phyloP scores from a whole-genome alignment of 1,284 basidiomycete species.

The Boletus sp. region DNA sequence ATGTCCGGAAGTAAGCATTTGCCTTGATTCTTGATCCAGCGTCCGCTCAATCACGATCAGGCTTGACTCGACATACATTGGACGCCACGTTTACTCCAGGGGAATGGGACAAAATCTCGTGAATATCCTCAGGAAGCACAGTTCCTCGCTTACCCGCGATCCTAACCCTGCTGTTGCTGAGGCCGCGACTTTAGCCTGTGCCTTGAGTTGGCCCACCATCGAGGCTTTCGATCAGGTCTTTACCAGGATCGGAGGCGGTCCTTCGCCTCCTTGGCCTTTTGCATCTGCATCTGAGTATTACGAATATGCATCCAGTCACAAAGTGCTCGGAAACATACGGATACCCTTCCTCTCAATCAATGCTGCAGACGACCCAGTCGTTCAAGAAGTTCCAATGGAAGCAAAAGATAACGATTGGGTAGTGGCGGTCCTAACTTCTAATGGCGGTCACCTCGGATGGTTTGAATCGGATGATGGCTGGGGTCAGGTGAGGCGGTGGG shows the following conservation, averaged over 20 bases:
- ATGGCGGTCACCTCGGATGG: slow-evolving; percentile 96
- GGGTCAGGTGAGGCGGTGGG: slow-evolving; percentile 61
- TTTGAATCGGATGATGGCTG: slow-evolving; percentile 60
- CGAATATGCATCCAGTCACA: slow-evolving; percentile 59
- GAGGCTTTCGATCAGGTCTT: slow-evolving; percentile 65
- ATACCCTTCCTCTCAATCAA: slow-evolving; percentile 84
- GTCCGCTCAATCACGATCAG: slow-evolving; percentile 35
- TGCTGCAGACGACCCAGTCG: slow-evolving; percentile 90
- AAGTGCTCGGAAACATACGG: slow-evolving; percentile 54
- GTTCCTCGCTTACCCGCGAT: slow-evolving; percentile 47
- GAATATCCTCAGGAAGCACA: slow-evolving; percentile 64
- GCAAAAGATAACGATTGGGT: slow-evolving; percentile 63
- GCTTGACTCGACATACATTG: slow-evolving; percentile 63
- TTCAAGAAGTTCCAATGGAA: slow-evolving; percentile 60
- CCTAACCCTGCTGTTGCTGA: slow-evolving; percentile 52
- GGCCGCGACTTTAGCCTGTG: slow-evolving; percentile 44
- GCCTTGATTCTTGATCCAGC: slow-evolving; percentile 17
- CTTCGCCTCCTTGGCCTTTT: slow-evolving; percentile 79
- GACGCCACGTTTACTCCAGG: slow-evolving; percentile 75
- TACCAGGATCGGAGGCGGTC: slow-evolving; percentile 76
- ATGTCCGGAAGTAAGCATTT: slow-evolving; percentile 51
- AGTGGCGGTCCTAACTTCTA: slow-evolving; percentile 69
- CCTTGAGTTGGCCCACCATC: slow-evolving; percentile 54
- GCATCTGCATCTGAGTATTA: slow-evolving; percentile 82
- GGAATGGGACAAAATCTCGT: slow-evolving; percentile 82